Evolutionary conservation across 2,329 filamentous ascomycete species (phyloP).

Genomic region (Podosphaera aphanis): DNA sequence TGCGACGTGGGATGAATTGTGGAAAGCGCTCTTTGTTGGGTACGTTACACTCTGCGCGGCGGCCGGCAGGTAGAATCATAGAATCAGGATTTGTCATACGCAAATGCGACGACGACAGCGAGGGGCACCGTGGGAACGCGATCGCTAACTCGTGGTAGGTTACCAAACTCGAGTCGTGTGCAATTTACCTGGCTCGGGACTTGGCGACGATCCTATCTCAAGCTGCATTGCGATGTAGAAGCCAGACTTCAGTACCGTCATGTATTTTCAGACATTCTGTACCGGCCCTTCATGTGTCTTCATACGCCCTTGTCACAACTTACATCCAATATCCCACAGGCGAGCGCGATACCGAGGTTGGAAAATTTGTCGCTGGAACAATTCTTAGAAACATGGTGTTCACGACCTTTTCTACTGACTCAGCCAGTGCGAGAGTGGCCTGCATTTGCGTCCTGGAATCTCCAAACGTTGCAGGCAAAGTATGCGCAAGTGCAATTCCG

Average conservation of each 20-base stretch:
- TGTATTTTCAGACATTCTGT: slow-evolving; percentile 74
- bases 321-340: slow-evolving; percentile 42
- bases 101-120: neutral
- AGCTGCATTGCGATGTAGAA: slow-evolving; percentile 26
- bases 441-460: slow-evolving; percentile 49
- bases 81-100: neutral
- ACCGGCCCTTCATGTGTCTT: slow-evolving; percentile 76
- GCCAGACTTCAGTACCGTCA: slow-evolving; percentile 45
- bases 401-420: slow-evolving; percentile 70
- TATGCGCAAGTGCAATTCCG: slow-evolving; percentile 51
- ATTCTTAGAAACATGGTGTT: slow-evolving; percentile 54
- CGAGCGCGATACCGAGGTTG: slow-evolving; percentile 52
- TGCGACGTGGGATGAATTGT: slow-evolving; percentile 62
- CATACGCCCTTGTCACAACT: slow-evolving; percentile 47
- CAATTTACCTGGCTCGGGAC: slow-evolving; percentile 45
- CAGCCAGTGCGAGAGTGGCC: slow-evolving; percentile 64
- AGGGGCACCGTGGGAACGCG: no score
- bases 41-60: slow-evolving; percentile 19
- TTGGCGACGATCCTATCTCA: slow-evolving; percentile 62
- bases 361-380: slow-evolving; percentile 44
- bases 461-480: slow-evolving; percentile 37
- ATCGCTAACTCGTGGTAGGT: slow-evolving; percentile 6
- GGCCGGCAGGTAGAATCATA: no score
- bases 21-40: slow-evolving; percentile 68
- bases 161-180: slow-evolving; percentile 11